These are phyloP conservation scores for Halocafeteria seosinensis DNA, from an alignment of 108 stramenopile species.

Conservation along the genomic window DNA sequence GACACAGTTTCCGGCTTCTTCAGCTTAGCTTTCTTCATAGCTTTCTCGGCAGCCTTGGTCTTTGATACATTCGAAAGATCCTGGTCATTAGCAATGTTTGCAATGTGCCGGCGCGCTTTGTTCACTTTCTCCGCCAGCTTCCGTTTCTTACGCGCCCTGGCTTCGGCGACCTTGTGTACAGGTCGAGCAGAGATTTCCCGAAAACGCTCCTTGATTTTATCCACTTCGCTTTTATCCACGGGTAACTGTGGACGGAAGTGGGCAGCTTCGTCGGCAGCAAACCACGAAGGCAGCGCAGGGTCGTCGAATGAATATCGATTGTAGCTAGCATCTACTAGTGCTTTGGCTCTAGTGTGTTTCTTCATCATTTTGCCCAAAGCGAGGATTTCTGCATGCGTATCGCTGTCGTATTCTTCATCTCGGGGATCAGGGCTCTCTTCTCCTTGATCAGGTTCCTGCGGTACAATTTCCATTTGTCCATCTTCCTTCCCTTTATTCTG, in stretches of 20 bases:
- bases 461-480: constrained; percentile 9
- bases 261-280: constrained; percentile 78
- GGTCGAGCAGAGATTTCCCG: constrained; percentile 63
- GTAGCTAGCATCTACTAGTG: constrained; percentile 86
- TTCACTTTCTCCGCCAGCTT: constrained; percentile 56
- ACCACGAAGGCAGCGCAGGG: constrained; percentile 83
- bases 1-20: not conserved
- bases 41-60: constrained; percentile 68
- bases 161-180: constrained; percentile 96
- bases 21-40: not conserved
- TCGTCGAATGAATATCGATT: constrained; percentile 97
- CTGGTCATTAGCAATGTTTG: constrained; percentile 58
- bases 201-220: constrained; percentile 79
- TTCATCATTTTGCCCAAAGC: constrained; percentile 93
- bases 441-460: not conserved
- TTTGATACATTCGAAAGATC: constrained; percentile 88
- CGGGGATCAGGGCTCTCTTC: constrained; percentile 15
- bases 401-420: constrained; percentile 88
- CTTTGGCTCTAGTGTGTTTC: constrained; percentile 71
- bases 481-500: constrained; percentile 48
- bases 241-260: constrained; percentile 93
- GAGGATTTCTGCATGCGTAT: constrained; percentile 71
- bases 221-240: constrained; percentile 67
- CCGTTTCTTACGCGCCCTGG: constrained; percentile 75
- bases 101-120: constrained; percentile 82